Evolutionary conservation across 2,329 filamentous ascomycete genomes (phyloP), one percentile per base, ranked within the genome.

Genomic region (Colletotrichum scovillei): DNA sequence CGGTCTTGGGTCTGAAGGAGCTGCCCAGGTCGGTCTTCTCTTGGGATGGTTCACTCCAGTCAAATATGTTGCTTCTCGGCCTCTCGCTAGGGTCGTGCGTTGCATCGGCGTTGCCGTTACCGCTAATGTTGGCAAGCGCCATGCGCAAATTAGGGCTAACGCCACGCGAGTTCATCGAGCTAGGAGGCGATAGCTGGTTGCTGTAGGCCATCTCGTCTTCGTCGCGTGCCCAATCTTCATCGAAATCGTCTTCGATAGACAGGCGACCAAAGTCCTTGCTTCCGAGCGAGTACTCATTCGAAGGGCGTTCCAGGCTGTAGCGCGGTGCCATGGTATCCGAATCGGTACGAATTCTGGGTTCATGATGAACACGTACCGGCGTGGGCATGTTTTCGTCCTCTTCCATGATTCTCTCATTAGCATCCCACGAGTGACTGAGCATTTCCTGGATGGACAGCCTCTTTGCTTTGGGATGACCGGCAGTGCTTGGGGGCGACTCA

Each of bases 1-100:
- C 92, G 16, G 94, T 95, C 78, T 90, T 92, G 1, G 93, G 93
- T 30, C 93, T 89, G 58, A 88, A 87, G n/a, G 88, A 88, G 52
- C 88, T 87, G 32, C 88, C 88, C 72, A 88, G 88, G 59, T 92
- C 89, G 65, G 86, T 83, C 81, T 91, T 93, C 28, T 93, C 92
- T 72, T 89, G 85, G 30, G 89, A 83, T 16, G 92, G 88, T 80
- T 95, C 94, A 60, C 92, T 91, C 93, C 93, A 95, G 80, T 95
- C 93, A 77, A 95, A 95, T 3, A 95, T 85, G 76, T 89, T 95
- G 80, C 92, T 93, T 74, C 89, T 84, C 2, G 89, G 89, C 16
- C 90, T 86, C 66, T 92, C 89, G 56, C 77, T 80, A 49, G 77
- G 64, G 46, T 77, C 77, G 19, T 78, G 77, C 14, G 55, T 35